Base-by-base conservation (phyloP, 345 rosid species). In the Citrus sp. region DNA sequence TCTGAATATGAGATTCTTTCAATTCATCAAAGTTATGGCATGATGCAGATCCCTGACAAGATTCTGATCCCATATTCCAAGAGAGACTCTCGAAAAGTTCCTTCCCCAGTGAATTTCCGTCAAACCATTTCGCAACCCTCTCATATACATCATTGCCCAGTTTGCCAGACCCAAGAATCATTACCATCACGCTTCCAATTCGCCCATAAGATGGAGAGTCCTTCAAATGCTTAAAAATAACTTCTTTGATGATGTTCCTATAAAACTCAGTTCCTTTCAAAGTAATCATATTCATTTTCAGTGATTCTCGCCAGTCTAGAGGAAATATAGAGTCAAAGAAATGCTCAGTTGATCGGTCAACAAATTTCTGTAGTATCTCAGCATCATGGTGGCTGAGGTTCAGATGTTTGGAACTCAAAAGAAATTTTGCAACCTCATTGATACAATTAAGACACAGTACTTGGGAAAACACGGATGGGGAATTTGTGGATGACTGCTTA, bases 121-220 rank as follows among this genome's bases (percentile, higher is more conserved):
- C 14, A 35, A 79, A 72, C 16, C 80, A 67, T 56, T 56, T 30
- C 3, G 27, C 63, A 16, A 80, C 77, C 40, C 54, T 80, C 56
- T 1, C 19, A 73, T 62, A 79, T 2, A 77, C 65, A 42, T 42
- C 83, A 25, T 40, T 12, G 0, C n/a, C 22, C 0, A 81, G 67
- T 54, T 74, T 66, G 25, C 78, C 74, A 58, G 90, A 85, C 37
- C 93, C 89, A 72, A 90, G 87, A 84, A 88, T 76, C 12, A 81
- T 65, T 74, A 79, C 35, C 12, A 77, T 78, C 61, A 85, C 40
- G 42, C 59, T 74, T 55, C 93, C 93, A 67, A 80, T 74, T 49
- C 81, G 79, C 56, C 87, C 84, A 84, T 85, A 82, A 5, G 91
- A 82, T 35, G 84, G 58, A 1, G 14, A 34, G 7, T 37, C 32